A percentile compares a stretch with the other conserved stretches of the same genome.
Evolutionary conservation across 805 yeast genomes (phyloP).

Genomic region (Wickerhamiella musiphila): DNA sequence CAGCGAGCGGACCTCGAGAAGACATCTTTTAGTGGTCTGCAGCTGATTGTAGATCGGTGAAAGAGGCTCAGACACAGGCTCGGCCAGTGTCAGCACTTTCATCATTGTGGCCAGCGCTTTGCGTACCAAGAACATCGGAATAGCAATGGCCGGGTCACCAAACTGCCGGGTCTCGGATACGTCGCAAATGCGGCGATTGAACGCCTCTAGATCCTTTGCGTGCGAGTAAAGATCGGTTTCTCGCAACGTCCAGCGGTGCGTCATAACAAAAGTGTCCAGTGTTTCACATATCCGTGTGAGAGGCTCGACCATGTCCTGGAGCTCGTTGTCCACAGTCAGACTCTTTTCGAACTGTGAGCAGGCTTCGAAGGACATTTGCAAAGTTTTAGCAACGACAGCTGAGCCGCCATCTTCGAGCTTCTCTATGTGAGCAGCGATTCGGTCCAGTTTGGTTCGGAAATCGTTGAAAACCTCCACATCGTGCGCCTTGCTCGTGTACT

Average conservation of each 20-base stretch:
- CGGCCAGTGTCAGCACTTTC: constrained; percentile 75
- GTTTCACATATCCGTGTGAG: constrained; percentile 50
- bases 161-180: not conserved
- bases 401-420: not conserved
- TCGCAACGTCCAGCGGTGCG: constrained; percentile 94
- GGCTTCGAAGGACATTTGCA: not conserved
- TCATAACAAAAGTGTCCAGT: constrained; percentile 67
- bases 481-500: constrained; percentile 1
- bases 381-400: not conserved
- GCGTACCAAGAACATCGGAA: constrained; percentile 50
- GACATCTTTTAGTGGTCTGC: constrained; percentile 76
- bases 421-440: constrained; percentile 4
- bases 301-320: constrained; percentile 43
- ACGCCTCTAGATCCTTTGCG: constrained; percentile 52
- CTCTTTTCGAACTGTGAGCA: constrained; percentile 12
- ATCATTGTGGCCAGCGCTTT: constrained; percentile 84
- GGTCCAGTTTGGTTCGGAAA: constrained; percentile 6
- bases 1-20: constrained; percentile 76
- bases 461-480: constrained; percentile 4
- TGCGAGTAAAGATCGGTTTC: constrained; percentile 84
- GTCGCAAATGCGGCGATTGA: constrained; percentile 38
- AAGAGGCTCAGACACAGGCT: constrained; percentile 87
- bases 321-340: constrained; percentile 27
- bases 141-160: not conserved
- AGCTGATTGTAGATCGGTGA: constrained; percentile 89